Evolutionary conservation across 768 basidiomycete species (phyloP).

Genomic region (Russula earlei): DNA sequence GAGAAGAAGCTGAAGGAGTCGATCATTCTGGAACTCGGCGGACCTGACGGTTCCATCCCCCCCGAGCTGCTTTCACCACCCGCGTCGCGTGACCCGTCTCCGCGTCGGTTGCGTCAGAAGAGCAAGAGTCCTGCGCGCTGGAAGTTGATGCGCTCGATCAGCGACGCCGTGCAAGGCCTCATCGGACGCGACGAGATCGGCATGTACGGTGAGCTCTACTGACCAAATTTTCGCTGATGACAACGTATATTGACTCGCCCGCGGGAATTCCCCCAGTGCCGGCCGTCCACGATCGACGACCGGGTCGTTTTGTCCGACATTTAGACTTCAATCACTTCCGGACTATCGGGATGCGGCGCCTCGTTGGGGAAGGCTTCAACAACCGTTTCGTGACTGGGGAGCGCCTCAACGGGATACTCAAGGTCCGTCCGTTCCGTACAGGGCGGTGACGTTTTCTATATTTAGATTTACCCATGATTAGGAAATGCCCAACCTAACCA

Average conservation of each 20-base stretch:
- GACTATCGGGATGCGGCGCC: conserved; percentile 91
- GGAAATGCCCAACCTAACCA: conserved; percentile 81
- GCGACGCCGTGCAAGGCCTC: conserved; percentile 65
- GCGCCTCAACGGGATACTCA: conserved; percentile 67
- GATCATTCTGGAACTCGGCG: conserved; percentile 36
- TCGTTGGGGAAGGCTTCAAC: conserved; percentile 79
- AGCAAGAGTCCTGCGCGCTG: conserved; percentile 78
- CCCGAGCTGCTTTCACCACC: conserved; percentile 70
- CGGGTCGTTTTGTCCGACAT: conserved; percentile 75
- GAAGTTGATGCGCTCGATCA: conserved; percentile 73
- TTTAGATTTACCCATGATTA: too few species aligned
- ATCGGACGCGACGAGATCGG: conserved; percentile 55
- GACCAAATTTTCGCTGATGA: too few species aligned
- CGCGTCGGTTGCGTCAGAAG: conserved; percentile 61
- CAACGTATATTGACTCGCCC: too few species aligned
- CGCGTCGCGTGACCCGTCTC: conserved; percentile 77
- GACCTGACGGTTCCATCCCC: conserved; percentile 63
- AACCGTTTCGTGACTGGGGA: conserved; percentile 91
- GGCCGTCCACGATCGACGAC: conserved; percentile 55
- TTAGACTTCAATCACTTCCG: conserved; percentile 96
- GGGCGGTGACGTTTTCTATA: neutral
- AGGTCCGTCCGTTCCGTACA: too few species aligned
- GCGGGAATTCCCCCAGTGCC: conserved; percentile 47
- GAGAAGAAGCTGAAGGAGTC: conserved; percentile 38
- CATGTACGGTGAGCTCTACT: conserved; percentile 67